Base-by-base conservation (phyloP, 495 filamentous ascomycete genomes). In the Hypoxylon cercidicola region DNA sequence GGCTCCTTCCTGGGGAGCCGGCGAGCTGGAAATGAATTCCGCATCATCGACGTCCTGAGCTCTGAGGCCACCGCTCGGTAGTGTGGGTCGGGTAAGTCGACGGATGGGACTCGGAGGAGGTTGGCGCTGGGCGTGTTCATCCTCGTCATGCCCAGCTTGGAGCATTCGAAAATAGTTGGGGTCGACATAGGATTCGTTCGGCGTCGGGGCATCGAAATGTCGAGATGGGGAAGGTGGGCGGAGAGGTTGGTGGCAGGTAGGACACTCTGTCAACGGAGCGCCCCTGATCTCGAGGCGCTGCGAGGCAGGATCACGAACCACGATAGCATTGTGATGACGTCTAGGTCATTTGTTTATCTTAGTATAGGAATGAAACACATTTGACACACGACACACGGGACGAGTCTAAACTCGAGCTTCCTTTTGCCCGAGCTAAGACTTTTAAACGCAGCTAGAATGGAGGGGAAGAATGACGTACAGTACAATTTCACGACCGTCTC, bases 151-250 rank as follows among this genome's bases (percentile, higher is more conserved):
- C 62, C 81, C 78, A 35, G 74, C 84, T 54, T 89, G 88, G 21
- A 99, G 88, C 88, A 97, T 92, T 70, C 90, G 91, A 76, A 98
- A 99, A 77, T 99, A 99, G 23, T 92, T 87, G 12, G 92, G 92
- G 66, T 90, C 89, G 60, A 97, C 87, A 74, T 94, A 97, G 59
- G 87, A 86, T 1, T 88, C 84, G 39, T 87, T 78, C 19, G 77
- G 74, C 8, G 72, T 67, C 28, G 78, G 53, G 11, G 50, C 34
- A 7, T 81, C 82, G 55, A 73, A 80, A 52, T 78, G 77, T 49
- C 80, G 77, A 25, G 88, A 80, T 63, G 76, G 78, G 0, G 80
- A 80, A 1, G 80, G 68, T 12, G 77, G 81, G 19, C 84, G 86
- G 50, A 93, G 83, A 28, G 93, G 89, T 43, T 90, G 90, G 72